Percentiles rank a stretch among this genome's conserved stretches.
These are phyloP conservation scores for Chrysanthemum seticuspe DNA, from an alignment of 129 eudicot genomes.

Conservation along the genomic window DNA sequence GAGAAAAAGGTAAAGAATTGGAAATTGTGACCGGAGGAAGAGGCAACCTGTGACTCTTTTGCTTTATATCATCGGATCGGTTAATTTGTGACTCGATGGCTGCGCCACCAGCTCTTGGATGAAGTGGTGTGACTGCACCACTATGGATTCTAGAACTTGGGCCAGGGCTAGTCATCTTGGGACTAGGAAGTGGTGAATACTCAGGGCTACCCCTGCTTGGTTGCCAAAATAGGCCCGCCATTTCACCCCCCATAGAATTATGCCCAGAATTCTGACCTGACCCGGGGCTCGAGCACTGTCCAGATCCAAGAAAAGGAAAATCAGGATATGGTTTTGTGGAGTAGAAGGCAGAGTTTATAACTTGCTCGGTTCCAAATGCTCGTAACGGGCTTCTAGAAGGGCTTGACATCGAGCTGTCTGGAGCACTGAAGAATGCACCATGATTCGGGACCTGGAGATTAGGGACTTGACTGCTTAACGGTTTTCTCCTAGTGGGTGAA, in stretches of 20 bases:
- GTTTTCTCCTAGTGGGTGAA: slow-evolving; percentile 68
- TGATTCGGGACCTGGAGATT: slow-evolving; percentile 63
- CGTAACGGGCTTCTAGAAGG: slow-evolving; percentile 98
- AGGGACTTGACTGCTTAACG: slow-evolving; percentile 60
- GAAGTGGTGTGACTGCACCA: slow-evolving; percentile 96
- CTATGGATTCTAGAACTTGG: slow-evolving; percentile 96
- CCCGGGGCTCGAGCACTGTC: slow-evolving; percentile 97
- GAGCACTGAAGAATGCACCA: slow-evolving; percentile 84
- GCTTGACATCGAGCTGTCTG: slow-evolving; percentile 93
- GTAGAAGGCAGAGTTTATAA: slow-evolving; percentile 54
- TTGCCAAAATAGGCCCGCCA: slow-evolving; percentile 92
- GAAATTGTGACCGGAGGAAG: slow-evolving; percentile 81
- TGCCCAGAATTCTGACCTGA: slow-evolving; percentile 98
- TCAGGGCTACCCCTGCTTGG: slow-evolving; percentile 99
- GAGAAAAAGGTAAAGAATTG: slow-evolving; percentile 63
- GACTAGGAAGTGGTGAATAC: slow-evolving; percentile 94
- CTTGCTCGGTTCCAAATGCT: slow-evolving; percentile 64
- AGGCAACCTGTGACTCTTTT: slow-evolving; percentile 75
- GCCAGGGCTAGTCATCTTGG: slow-evolving; percentile 92
- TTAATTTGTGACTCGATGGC: slow-evolving; percentile 50
- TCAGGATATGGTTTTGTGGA: slow-evolving; percentile 70
- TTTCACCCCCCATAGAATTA: slow-evolving; percentile 98
- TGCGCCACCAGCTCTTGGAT: slow-evolving; percentile 83
- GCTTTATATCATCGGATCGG: slow-evolving; percentile 77
- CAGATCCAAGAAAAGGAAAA: slow-evolving; percentile 78